A percentile compares a stretch with the other conserved stretches of the same genome.
These are phyloP conservation scores for Hyphodiscus sp. DNA, from an alignment of 2,329 filamentous ascomycete species.

Conservation along the genomic window DNA sequence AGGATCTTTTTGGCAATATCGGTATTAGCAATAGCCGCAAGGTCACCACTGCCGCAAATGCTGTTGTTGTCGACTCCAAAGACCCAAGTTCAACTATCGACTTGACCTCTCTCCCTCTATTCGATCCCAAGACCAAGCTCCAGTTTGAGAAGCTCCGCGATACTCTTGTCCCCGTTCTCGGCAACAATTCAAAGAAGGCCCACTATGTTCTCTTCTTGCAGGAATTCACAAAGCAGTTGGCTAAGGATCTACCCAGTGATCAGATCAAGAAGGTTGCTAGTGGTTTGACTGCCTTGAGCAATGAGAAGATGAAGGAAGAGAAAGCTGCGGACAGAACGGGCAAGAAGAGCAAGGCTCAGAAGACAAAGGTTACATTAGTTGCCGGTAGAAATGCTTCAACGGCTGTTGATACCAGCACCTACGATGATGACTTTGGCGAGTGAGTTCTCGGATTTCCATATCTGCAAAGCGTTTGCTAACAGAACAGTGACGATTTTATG, in stretches of 20 bases:
- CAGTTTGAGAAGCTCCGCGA: slow-evolving; percentile 78
- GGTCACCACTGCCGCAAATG: slow-evolving; percentile 55
- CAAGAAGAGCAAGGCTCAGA: slow-evolving; percentile 96
- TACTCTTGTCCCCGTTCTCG: slow-evolving; percentile 72
- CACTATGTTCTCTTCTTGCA: slow-evolving; percentile 87
- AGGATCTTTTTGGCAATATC: slow-evolving; percentile 80
- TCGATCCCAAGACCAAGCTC: slow-evolving; percentile 81
- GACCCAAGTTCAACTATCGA: slow-evolving; percentile 78
- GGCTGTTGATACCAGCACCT: slow-evolving; percentile 64
- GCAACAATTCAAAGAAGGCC: slow-evolving; percentile 72
- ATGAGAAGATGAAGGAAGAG: slow-evolving; percentile 99
- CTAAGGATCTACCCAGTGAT: slow-evolving; percentile 80
- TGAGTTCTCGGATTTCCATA: slow-evolving; percentile 43
- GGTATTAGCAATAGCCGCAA: slow-evolving; percentile 62
- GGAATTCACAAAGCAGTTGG: slow-evolving; percentile 82
- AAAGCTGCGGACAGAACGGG: slow-evolving; percentile 87
- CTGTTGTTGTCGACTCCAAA: slow-evolving; percentile 61
- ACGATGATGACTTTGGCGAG: slow-evolving; percentile 84
- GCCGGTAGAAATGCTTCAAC: slow-evolving; percentile 50
- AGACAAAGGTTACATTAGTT: slow-evolving; percentile 84
- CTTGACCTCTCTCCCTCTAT: slow-evolving; percentile 70
- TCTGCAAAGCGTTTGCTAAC: slow-evolving; percentile 16
- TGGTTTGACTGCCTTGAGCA: slow-evolving; percentile 78
- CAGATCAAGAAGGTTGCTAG: slow-evolving; percentile 97
- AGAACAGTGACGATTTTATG: slow-evolving; percentile 63